phyloP scores from a whole-genome alignment of 1,139 yeast genomes.

The Meyerozyma guilliermondii region DNA sequence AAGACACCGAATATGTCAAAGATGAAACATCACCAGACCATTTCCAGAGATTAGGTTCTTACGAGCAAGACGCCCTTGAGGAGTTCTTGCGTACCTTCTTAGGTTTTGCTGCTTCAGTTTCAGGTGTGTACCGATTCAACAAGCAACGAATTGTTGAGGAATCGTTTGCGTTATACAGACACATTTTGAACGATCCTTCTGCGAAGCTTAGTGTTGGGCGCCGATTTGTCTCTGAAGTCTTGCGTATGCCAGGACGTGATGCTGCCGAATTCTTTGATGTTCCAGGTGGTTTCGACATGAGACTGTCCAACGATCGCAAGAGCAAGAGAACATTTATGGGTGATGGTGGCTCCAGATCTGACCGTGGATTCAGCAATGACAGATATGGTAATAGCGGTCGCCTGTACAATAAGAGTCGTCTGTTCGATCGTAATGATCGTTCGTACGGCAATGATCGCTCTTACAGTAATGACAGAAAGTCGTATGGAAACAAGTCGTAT shows the following conservation, averaged over 20 bases:
- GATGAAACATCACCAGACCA: conserved; percentile 8
- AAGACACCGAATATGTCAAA: conserved; percentile 19
- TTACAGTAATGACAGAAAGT: not conserved
- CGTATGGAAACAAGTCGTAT: not conserved
- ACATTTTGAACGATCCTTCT: conserved; percentile 11
- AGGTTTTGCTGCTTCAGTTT: conserved; percentile 18
- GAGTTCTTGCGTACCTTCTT: conserved; percentile 5
- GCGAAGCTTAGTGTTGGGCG: conserved; percentile 11
- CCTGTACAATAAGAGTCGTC: not conserved
- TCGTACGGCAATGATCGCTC: not conserved
- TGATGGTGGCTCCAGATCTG: not conserved
- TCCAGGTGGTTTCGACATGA: conserved; percentile 15
- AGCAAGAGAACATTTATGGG: conserved; percentile 10
- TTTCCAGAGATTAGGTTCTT: conserved; percentile 8
- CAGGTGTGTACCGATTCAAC: conserved; percentile 21
- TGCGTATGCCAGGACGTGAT: conserved; percentile 7
- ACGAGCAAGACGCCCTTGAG: conserved; percentile 10
- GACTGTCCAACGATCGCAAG: conserved; percentile 11
- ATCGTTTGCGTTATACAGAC: conserved; percentile 11
- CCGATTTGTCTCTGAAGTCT: conserved; percentile 8
- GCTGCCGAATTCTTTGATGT: conserved; percentile 18
- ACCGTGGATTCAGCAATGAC: not conserved
- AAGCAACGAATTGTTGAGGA: conserved; percentile 9
- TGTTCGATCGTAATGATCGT: not conserved
- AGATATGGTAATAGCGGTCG: not conserved